Conservation (phyloP, 2,329 filamentous ascomycete species). For the Mollisia scopiformis region DNA sequence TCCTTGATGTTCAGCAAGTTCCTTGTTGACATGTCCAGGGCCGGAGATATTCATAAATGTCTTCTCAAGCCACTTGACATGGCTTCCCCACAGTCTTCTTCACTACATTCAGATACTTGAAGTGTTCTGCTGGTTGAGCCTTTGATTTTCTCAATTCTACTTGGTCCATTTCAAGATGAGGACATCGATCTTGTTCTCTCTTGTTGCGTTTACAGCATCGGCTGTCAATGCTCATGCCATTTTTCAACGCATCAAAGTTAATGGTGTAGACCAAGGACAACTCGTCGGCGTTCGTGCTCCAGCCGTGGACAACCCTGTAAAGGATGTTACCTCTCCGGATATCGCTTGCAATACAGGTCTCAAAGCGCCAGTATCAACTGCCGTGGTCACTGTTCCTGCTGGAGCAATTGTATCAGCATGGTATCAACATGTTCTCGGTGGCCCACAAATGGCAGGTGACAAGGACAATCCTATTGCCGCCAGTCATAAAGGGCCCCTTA, state of each 20-base stretch:
- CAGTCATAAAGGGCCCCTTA: conserved; percentile 48
- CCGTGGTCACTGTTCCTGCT: conserved; percentile 48
- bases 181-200: conserved; percentile 8
- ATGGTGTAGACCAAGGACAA: conserved; percentile 52
- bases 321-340: conserved; percentile 47
- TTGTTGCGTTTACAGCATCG: conserved; percentile 12
- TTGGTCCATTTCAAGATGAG: conserved; percentile 2
- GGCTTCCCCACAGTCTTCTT: neutral
- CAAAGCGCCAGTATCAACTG: conserved; percentile 39
- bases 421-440: conserved; percentile 55
- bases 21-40: neutral
- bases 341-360: conserved; percentile 51
- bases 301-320: conserved; percentile 52
- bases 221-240: conserved; percentile 43
- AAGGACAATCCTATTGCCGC: conserved; percentile 51
- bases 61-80: conserved; percentile 3
- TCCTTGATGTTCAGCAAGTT: conserved; percentile 9
- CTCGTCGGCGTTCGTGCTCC: conserved; percentile 53
- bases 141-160: neutral
- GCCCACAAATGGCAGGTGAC: conserved; percentile 46
- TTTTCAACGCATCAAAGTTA: conserved; percentile 50
- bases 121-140: neutral
- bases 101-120: neutral
- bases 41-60: conserved; percentile 9
- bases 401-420: conserved; percentile 51